These are phyloP conservation scores for Talaromyces verruculosus DNA, from an alignment of 2,329 filamentous ascomycete genomes.

Conservation along the genomic window DNA sequence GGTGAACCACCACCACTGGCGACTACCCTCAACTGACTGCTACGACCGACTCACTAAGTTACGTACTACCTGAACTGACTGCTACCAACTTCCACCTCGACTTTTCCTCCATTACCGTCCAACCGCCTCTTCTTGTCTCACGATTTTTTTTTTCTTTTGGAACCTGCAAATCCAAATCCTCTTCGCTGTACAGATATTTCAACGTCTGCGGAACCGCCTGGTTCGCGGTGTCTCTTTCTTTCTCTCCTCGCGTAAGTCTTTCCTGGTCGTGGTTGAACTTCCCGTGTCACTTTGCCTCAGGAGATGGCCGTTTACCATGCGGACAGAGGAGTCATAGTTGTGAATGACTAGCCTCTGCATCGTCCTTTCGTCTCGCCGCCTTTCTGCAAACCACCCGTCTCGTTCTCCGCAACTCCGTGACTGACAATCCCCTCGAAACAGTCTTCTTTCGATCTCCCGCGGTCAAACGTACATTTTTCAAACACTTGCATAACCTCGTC, in stretches of 20 bases:
- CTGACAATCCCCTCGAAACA: constrained; percentile 14
- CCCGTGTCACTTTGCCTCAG: constrained; percentile 13
- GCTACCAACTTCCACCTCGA: constrained; percentile 11
- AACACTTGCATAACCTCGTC: constrained; percentile 12
- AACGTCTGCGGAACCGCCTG: constrained; percentile 19
- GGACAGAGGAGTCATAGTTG: constrained; percentile 12
- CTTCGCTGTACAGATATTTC: constrained; percentile 13
- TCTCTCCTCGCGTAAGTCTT: constrained; percentile 16
- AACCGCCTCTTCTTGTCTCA: not conserved
- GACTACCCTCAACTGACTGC: not conserved
- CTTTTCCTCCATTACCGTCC: constrained; percentile 11
- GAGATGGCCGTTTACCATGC: not conserved
- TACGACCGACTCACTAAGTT: constrained; percentile 3
- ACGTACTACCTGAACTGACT: not conserved
- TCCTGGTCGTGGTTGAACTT: not conserved
- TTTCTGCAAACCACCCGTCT: not conserved
- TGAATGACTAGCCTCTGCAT: not conserved
- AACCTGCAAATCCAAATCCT: not conserved
- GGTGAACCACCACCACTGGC: constrained; percentile 15
- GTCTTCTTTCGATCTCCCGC: constrained; percentile 13
- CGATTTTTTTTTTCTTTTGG: not conserved
- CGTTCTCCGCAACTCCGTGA: constrained; percentile 5
- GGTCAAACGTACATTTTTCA: constrained; percentile 17
- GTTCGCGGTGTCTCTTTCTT: constrained; percentile 18
- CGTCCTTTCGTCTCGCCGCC: not conserved